Base-by-base conservation (phyloP, 495 filamentous ascomycete species). In the Penicillium atrosanguineum region DNA sequence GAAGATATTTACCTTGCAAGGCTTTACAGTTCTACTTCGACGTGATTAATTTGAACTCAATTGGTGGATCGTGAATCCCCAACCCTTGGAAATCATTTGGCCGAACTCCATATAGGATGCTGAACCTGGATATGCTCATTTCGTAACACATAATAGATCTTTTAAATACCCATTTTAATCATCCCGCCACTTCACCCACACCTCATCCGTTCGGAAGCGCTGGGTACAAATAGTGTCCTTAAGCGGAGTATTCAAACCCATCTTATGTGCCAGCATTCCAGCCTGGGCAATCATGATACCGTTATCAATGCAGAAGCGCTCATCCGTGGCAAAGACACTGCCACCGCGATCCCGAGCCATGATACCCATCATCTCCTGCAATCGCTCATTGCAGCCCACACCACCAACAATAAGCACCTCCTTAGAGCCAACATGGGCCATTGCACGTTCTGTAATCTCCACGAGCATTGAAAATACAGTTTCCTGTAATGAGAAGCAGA, bases 221-320 rank as follows among this genome's bases (percentile, higher is more conserved):
- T 98, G 95, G 18, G 95, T 97, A 71, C 88, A 95, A 12, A 87
- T 90, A 53, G 87, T 88, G 14, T 96, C 91, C 60, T 88, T 85
- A 12, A 97, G 61, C 3, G 78, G 73, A 15, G 90, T 96, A 44
- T 68, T 73, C 64, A 90, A 88, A 6, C 94, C 94, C 0, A 83
- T 89, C 69, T 81, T 74, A 63, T 87, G 95, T 7, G 90, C 91
- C 56, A 96, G 65, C 61, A 98, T 71, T 23, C 94, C 94, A 9
- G 94, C 94, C 74, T 98, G 94, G 12, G 94, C 94, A 74, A 98
- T 98, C 94, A 98, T 98, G 53, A 98, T 97, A 40, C 94, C 95
- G 64, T 98, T 98, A 73, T 98, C 95, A 57, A 98, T 98, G 64
- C 94, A 97, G 71, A 95, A 97, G 42, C 94, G 82, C 72, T 97